These are phyloP conservation scores for Bipolaris cookei DNA, from an alignment of 2,329 filamentous ascomycete genomes.

Conservation along the genomic window DNA sequence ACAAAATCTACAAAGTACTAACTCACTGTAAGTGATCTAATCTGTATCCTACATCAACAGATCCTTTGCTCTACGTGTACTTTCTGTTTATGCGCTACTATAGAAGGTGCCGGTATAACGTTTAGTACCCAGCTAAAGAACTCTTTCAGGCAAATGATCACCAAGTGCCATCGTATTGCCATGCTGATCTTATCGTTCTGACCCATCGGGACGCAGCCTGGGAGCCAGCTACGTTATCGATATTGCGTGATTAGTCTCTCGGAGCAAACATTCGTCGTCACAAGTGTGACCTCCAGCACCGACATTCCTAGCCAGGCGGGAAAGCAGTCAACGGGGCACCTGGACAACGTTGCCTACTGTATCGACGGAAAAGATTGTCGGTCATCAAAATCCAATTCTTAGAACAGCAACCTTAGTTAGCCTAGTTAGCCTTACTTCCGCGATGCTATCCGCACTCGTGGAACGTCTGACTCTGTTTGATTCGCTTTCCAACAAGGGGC, in stretches of 20 bases:
- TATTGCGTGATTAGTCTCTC: neutral
- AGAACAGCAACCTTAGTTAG: neutral
- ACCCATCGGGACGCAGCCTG: neutral
- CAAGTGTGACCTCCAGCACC: neutral
- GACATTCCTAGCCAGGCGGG: neutral
- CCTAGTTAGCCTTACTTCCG: slow-evolving; percentile 4
- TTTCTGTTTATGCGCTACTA: too few species aligned
- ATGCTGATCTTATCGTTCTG: neutral
- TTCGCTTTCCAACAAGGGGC: neutral
- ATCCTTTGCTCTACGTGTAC: too few species aligned
- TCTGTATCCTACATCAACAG: too few species aligned
- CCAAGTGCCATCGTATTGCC: too few species aligned
- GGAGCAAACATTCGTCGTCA: slow-evolving; percentile 8
- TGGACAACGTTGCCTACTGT: too few species aligned
- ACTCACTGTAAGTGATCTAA: too few species aligned
- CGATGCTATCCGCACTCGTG: slow-evolving; percentile 19
- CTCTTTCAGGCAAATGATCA: neutral
- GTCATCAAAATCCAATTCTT: neutral
- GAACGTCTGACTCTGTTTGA: slow-evolving; percentile 27
- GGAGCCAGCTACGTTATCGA: neutral
- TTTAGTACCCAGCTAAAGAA: too few species aligned
- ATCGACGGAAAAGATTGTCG: neutral
- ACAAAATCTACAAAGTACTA: too few species aligned
- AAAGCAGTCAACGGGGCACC: neutral
- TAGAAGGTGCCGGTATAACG: too few species aligned